Evolutionary conservation across 2,329 filamentous ascomycete species (phyloP).

Genomic region (Tolypocladium inflatum): DNA sequence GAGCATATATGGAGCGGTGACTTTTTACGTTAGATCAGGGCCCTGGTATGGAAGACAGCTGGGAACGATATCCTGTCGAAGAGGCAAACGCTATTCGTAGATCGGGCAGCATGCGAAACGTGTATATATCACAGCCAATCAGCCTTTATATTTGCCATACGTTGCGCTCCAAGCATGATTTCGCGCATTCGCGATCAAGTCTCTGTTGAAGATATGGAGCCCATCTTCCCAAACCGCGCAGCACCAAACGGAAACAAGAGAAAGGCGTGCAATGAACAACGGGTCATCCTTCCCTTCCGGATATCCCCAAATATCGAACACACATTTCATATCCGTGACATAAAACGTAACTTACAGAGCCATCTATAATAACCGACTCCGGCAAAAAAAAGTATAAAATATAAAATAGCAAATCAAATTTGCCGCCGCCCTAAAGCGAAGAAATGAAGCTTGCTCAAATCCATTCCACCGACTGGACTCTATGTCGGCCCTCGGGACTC

Average conservation of each 20-base stretch:
- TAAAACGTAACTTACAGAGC: neutral
- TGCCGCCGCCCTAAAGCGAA: neutral
- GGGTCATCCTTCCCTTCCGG: too few species aligned
- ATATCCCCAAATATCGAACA: neutral
- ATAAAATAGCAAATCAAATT: neutral
- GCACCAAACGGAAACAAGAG: too few species aligned
- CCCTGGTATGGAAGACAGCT: neutral
- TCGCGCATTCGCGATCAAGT: neutral
- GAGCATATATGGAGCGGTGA: neutral
- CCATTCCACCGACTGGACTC: slow-evolving; percentile 7
- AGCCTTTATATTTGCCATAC: neutral
- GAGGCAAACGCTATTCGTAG: neutral
- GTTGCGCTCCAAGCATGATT: neutral
- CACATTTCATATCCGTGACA: neutral
- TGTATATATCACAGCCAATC: neutral
- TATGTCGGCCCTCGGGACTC: neutral
- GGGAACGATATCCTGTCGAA: neutral
- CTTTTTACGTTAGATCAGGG: neutral
- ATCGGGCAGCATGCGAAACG: neutral
- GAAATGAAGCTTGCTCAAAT: slow-evolving; percentile 3
- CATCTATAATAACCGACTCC: too few species aligned
- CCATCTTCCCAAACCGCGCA: neutral
- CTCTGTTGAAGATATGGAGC: neutral
- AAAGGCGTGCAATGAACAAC: neutral
- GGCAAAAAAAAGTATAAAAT: neutral